These are phyloP conservation scores for Entophlyctis luteolus DNA, from an alignment of 192 early-diverging fungal genomes.

Conservation along the genomic window DNA sequence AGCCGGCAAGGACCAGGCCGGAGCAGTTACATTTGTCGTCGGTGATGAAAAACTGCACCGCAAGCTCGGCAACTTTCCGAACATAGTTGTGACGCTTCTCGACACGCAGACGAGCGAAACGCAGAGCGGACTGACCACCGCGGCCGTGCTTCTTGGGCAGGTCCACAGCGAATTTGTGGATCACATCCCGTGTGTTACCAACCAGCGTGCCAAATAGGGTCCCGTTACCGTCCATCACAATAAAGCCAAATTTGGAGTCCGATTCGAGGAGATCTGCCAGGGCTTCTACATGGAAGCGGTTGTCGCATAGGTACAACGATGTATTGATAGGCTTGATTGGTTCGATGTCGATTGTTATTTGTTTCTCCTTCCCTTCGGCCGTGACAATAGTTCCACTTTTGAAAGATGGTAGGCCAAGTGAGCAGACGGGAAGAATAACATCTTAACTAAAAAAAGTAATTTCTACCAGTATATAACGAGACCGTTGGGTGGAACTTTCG, in stretches of 20 bases:
- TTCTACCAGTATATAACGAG: constrained; percentile 70
- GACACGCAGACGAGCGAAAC: constrained; percentile 98
- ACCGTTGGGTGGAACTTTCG: constrained; percentile 86
- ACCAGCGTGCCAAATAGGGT: constrained; percentile 89
- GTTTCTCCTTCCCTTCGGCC: constrained; percentile 98
- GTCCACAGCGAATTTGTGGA: constrained; percentile 93
- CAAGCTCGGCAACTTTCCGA: constrained; percentile 94
- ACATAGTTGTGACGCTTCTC: constrained; percentile 99
- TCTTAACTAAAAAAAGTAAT: not conserved
- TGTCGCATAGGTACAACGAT: constrained; percentile 95
- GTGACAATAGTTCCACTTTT: constrained; percentile 95
- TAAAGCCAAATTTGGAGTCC: constrained; percentile 96
- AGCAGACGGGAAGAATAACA: not conserved
- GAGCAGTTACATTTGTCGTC: constrained; percentile 84
- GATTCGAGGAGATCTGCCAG: constrained; percentile 86
- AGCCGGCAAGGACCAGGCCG: constrained; percentile 93
- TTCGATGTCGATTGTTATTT: constrained; percentile 97
- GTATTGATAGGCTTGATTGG: constrained; percentile 99
- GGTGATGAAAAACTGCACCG: constrained; percentile 93
- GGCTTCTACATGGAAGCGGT: constrained; percentile 98
- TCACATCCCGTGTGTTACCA: constrained; percentile 89
- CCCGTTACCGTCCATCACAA: constrained; percentile 99
- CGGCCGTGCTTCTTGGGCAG: constrained; percentile 99
- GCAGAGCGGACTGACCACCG: constrained; percentile 99
- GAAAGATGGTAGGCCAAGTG: not conserved